Percentiles rank a stretch among this genome's conserved stretches.
Evolutionary conservation across 768 basidiomycete genomes (phyloP).

Genomic region (Suillus ampliporus): DNA sequence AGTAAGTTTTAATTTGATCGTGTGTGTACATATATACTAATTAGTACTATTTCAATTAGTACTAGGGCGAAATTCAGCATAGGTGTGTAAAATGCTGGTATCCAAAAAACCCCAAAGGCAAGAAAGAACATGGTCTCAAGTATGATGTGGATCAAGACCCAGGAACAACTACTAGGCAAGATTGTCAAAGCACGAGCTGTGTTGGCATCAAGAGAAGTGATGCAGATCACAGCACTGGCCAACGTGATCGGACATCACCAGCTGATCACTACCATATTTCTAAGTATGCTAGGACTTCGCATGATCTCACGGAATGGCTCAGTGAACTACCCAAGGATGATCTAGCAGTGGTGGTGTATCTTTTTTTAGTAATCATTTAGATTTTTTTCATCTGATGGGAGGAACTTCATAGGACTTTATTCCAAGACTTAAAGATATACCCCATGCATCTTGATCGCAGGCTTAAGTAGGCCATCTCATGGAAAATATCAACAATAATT

Average conservation of each 20-base stretch:
- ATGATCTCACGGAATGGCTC: constrained; percentile 19
- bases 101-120: constrained; percentile 39
- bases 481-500: no score
- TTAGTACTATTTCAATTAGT: not conserved
- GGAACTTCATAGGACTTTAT: no score
- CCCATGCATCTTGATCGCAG: no score
- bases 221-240: constrained; percentile 13
- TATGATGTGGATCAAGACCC: constrained; percentile 30
- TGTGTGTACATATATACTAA: not conserved
- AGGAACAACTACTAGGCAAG: constrained; percentile 22
- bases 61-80: constrained; percentile 46
- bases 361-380: no score
- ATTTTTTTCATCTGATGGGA: no score
- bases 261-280: constrained; percentile 36
- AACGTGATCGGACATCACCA: constrained; percentile 19
- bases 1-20: constrained; percentile 16
- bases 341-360: constrained; percentile 27
- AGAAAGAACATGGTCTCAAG: constrained; percentile 23
- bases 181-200: constrained; percentile 9
- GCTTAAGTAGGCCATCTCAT: no score
- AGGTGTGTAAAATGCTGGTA: constrained; percentile 42
- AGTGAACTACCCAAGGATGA: constrained; percentile 21
- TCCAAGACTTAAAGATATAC: no score
- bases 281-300: constrained; percentile 2
- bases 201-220: constrained; percentile 6